A percentile compares a stretch with the other conserved stretches of the same genome.
Conservation (phyloP, 768 basidiomycete species). For the Boletus vermiculosoides region DNA sequence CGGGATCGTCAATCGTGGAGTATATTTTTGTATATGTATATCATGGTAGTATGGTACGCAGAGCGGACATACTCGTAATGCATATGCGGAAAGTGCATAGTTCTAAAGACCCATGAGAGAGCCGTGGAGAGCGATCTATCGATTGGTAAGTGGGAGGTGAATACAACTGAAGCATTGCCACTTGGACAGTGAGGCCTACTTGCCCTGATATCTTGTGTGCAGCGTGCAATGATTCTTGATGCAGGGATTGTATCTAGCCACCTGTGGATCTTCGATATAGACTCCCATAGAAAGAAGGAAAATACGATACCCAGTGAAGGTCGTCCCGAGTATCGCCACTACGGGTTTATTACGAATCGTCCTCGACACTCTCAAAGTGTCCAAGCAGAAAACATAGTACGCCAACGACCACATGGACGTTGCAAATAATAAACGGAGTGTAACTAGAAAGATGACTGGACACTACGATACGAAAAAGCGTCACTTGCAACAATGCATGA, state of each 20-base stretch:
- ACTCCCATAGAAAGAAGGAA: background rate
- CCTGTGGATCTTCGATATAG: background rate
- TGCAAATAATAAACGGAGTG: background rate
- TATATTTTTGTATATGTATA: too few species aligned
- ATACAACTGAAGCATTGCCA: background rate
- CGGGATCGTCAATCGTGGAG: too few species aligned
- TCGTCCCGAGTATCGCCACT: background rate
- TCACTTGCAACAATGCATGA: background rate
- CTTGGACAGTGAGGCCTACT: background rate
- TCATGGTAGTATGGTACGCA: too few species aligned
- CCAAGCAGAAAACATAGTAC: background rate
- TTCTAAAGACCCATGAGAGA: background rate
- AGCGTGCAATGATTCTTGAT: background rate
- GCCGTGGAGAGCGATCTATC: background rate
- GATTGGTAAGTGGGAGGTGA: background rate
- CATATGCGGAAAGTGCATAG: too few species aligned
- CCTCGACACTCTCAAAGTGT: background rate
- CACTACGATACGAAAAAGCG: background rate
- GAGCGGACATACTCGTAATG: too few species aligned
- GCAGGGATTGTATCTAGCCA: background rate
- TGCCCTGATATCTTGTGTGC: conserved; percentile 1
- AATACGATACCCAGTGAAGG: background rate
- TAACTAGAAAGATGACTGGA: background rate
- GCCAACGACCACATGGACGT: background rate
- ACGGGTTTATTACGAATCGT: background rate